Conservation (phyloP, 805 yeast species). For the Metschnikowia orientalis region DNA sequence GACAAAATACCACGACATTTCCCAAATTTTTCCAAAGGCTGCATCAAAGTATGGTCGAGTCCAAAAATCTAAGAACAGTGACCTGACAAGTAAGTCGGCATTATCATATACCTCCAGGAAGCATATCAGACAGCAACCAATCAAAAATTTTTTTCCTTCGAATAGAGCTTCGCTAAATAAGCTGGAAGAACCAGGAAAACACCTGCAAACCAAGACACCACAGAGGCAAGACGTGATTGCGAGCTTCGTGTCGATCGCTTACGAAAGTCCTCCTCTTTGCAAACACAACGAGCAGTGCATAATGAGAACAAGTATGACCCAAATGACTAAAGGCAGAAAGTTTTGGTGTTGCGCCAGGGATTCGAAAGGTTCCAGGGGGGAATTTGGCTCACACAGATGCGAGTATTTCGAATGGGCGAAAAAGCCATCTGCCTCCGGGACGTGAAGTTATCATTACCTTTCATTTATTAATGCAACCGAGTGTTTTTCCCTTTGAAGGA, state of each 20-base stretch:
- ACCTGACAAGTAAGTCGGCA: no score
- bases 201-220: neutral
- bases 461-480: slow-evolving; percentile 3
- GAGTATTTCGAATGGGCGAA: slow-evolving; percentile 18
- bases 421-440: slow-evolving; percentile 6
- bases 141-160: slow-evolving; percentile 22
- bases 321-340: slow-evolving; percentile 26
- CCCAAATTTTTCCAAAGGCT: slow-evolving; percentile 23
- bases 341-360: slow-evolving; percentile 29
- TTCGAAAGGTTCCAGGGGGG: slow-evolving; percentile 13
- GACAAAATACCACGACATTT: slow-evolving; percentile 29
- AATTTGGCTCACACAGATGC: slow-evolving; percentile 16
- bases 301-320: slow-evolving; percentile 26
- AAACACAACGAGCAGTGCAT: slow-evolving; percentile 24
- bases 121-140: slow-evolving; percentile 19
- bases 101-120: slow-evolving; percentile 1
- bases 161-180: neutral
- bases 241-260: slow-evolving; percentile 13
- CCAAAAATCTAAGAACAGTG: neutral
- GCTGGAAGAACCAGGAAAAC: neutral
- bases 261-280: slow-evolving; percentile 27
- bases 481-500: slow-evolving; percentile 2
- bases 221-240: slow-evolving; percentile 7
- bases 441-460: neutral
- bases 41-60: slow-evolving; percentile 4